Conservation (phyloP, 73 alveolate genomes). For the Symbiodinium pilosum region DNA sequence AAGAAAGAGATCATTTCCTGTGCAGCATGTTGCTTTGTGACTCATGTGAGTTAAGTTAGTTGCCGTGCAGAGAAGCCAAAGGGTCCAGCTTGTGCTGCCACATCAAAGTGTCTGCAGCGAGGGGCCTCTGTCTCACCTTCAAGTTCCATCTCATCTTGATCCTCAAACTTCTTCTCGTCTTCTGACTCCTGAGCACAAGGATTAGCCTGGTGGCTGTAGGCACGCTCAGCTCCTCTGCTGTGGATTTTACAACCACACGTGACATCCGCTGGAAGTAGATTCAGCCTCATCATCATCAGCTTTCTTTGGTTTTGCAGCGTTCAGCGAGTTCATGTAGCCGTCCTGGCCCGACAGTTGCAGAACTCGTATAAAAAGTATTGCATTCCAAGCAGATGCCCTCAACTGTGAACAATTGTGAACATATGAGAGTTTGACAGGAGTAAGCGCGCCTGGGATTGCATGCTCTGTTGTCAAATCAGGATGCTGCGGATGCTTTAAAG, state of each 20-base stretch:
- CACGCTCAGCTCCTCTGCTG: too few species aligned
- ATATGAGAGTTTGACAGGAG: neutral
- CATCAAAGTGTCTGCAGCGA: too few species aligned
- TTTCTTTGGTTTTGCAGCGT: constrained; percentile 71
- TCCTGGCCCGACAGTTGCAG: constrained; percentile 50
- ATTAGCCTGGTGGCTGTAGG: too few species aligned
- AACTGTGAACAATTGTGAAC: neutral
- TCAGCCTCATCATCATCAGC: constrained; percentile 75
- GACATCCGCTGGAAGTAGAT: too few species aligned
- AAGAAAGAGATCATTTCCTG: constrained; percentile 75
- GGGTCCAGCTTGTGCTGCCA: too few species aligned
- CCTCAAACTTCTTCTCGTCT: constrained; percentile 91
- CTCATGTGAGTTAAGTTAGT: too few species aligned
- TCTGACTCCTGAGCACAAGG: constrained; percentile 38
- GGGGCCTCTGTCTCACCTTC: constrained; percentile 81
- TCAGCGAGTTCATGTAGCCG: constrained; percentile 57
- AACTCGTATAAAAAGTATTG: too few species aligned
- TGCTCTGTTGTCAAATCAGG: too few species aligned
- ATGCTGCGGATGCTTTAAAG: too few species aligned
- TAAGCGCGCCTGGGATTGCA: neutral
- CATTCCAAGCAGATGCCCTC: neutral
- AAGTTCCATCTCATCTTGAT: constrained; percentile 64
- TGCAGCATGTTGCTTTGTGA: neutral
- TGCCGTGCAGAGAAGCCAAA: too few species aligned
- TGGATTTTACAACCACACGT: too few species aligned